phyloP scores from a whole-genome alignment of 2,329 filamentous ascomycete genomes.

The Neofusicoccum laricinum region DNA sequence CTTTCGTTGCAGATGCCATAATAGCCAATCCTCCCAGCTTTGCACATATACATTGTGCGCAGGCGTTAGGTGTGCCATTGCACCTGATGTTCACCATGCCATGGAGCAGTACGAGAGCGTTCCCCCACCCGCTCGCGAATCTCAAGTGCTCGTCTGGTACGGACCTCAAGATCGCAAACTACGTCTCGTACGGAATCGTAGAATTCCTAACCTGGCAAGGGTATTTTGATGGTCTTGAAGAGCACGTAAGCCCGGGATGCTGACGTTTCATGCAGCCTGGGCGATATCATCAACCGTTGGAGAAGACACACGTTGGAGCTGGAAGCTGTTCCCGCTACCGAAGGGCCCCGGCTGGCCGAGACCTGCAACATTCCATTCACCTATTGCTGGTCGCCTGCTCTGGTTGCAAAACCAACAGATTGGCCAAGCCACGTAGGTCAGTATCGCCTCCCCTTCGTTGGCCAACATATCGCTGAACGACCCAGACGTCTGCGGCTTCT shows the following conservation, averaged over 20 bases:
- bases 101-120: conserved; percentile 44
- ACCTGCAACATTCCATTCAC: conserved; percentile 42
- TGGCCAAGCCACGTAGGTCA: conserved; percentile 39
- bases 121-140: conserved; percentile 52
- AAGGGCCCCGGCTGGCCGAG: conserved; percentile 37
- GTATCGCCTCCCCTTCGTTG: background rate
- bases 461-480: background rate
- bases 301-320: conserved; percentile 38
- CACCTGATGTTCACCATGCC: conserved; percentile 44
- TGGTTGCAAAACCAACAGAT: conserved; percentile 42
- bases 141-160: conserved; percentile 33
- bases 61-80: conserved; percentile 20
- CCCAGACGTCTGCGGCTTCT: conserved; percentile 43
- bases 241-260: background rate
- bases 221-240: conserved; percentile 21
- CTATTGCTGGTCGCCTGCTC: conserved; percentile 45
- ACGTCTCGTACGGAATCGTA: conserved; percentile 47
- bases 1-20: conserved; percentile 21
- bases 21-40: conserved; percentile 23
- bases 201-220: conserved; percentile 53
- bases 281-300: conserved; percentile 47
- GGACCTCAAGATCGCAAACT: conserved; percentile 40
- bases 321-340: conserved; percentile 43
- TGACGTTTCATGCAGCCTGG: conserved; percentile 27
- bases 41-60: conserved; percentile 22